Conservation (phyloP, 2,329 filamentous ascomycete genomes). For the Aspergillus sp. region DNA sequence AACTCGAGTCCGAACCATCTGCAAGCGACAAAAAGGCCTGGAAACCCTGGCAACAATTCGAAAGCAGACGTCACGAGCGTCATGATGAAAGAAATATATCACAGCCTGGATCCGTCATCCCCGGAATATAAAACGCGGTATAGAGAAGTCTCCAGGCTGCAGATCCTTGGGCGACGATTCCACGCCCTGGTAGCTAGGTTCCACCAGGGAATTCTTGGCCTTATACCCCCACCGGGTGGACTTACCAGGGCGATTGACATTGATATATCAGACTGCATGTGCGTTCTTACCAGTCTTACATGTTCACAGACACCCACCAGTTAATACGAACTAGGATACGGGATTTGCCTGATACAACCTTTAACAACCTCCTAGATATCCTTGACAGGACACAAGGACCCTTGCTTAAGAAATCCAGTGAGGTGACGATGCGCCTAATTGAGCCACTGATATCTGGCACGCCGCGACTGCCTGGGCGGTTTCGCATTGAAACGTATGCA, state of each 20-base stretch:
- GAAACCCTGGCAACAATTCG: not conserved
- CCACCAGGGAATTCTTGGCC: not conserved
- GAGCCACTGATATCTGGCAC: not conserved
- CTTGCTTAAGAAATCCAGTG: not conserved
- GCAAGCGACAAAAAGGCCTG: not conserved
- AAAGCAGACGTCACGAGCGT: not conserved
- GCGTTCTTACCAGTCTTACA: not conserved
- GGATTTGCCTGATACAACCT: not conserved
- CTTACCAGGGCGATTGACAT: not conserved
- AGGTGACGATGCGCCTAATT: not conserved
- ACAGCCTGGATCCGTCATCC: not conserved
- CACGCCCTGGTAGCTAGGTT: not conserved
- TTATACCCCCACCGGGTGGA: not conserved
- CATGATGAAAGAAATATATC: not conserved
- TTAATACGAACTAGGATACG: not conserved
- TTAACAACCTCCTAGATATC: not conserved
- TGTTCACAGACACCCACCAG: not conserved
- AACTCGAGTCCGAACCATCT: not conserved
- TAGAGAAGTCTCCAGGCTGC: not conserved
- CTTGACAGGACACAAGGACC: not conserved
- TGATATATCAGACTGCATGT: not conserved
- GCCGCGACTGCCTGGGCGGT: too few relatives aligned
- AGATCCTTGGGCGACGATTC: not conserved
- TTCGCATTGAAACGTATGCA: too few relatives aligned
- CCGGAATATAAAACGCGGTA: not conserved